Evolutionary conservation across 2,329 filamentous ascomycete genomes (phyloP).

Genomic region (Xylaria sp.): DNA sequence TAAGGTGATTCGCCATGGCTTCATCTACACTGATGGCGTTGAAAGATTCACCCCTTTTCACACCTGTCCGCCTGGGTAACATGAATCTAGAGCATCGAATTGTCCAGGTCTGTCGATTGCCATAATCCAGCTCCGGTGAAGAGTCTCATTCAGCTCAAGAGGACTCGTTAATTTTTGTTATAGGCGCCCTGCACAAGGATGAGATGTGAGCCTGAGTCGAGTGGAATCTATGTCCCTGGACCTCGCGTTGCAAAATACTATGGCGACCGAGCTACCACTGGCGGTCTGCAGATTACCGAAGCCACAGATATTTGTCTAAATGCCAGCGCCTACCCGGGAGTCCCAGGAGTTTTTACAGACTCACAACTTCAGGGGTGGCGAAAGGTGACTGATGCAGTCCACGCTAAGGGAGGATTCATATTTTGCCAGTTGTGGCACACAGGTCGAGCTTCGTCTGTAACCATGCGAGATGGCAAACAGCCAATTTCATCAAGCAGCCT

Average conservation of each 20-base stretch:
- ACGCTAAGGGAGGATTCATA: slow-evolving; percentile 67
- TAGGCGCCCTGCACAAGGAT: slow-evolving; percentile 50
- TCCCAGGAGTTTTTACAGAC: slow-evolving; percentile 65
- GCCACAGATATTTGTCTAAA: slow-evolving; percentile 62
- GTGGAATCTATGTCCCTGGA: slow-evolving; percentile 51
- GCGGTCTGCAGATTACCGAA: slow-evolving; percentile 64
- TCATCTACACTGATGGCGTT: background rate
- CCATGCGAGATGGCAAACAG: slow-evolving; percentile 37
- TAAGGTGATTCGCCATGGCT: background rate
- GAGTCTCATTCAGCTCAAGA: background rate
- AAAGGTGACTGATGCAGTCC: slow-evolving; percentile 67
- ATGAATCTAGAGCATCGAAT: slow-evolving; percentile 52
- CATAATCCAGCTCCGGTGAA: background rate
- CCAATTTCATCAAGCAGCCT: slow-evolving; percentile 44
- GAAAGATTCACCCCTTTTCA: slow-evolving; percentile 47
- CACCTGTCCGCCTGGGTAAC: slow-evolving; percentile 51
- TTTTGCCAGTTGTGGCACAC: slow-evolving; percentile 70
- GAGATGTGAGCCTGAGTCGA: slow-evolving; percentile 49
- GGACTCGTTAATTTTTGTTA: background rate
- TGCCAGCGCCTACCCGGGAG: slow-evolving; percentile 59
- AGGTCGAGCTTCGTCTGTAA: slow-evolving; percentile 60
- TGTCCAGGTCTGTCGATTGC: slow-evolving; percentile 48
- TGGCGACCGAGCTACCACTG: slow-evolving; percentile 40
- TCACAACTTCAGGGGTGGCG: slow-evolving; percentile 67
- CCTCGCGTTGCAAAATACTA: slow-evolving; percentile 47